phyloP scores from a whole-genome alignment of 768 basidiomycete genomes.

The Mycena kentingensis region DNA sequence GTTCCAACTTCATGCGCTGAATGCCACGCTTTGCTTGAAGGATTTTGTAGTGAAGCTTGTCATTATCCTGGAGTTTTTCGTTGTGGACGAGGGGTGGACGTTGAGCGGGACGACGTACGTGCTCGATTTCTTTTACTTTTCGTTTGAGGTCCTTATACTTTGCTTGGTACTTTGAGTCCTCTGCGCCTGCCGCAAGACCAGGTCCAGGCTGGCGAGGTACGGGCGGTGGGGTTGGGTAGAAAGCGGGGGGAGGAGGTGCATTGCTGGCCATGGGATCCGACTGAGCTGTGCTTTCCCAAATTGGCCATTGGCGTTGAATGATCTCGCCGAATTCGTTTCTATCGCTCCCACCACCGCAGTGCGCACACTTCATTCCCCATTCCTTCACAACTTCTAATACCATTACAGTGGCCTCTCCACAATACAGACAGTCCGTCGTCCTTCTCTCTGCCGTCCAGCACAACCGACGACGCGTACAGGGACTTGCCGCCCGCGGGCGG shows the following conservation, averaged over 20 bases:
- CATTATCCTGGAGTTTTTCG: conserved; percentile 67
- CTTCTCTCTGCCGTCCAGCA: conserved; percentile 9
- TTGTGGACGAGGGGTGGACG: conserved; percentile 19
- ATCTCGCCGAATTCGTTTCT: background rate
- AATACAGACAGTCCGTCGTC: conserved; percentile 31
- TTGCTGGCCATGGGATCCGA: background rate
- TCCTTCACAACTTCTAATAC: background rate
- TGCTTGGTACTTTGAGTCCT: conserved; percentile 83
- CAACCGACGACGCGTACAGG: conserved; percentile 45
- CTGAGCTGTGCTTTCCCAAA: background rate
- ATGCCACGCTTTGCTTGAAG: conserved; percentile 79
- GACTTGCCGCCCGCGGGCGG: conserved; percentile 96
- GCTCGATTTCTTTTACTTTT: conserved; percentile 86
- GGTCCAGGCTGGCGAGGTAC: conserved; percentile 38
- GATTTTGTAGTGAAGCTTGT: conserved; percentile 82
- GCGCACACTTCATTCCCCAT: conserved; percentile 28
- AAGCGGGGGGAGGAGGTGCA: conserved; percentile 25
- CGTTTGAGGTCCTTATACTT: conserved; percentile 88
- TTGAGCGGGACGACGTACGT: conserved; percentile 47
- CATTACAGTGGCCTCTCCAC: background rate
- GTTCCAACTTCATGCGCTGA: conserved; percentile 83
- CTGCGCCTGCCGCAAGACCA: conserved; percentile 76
- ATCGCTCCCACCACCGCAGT: conserved; percentile 46
- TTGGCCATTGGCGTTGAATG: conserved; percentile 1
- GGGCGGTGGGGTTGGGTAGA: conserved; percentile 29